Evolutionary conservation across 1,139 yeast genomes (phyloP).

Genomic region (Diutina sp.): DNA sequence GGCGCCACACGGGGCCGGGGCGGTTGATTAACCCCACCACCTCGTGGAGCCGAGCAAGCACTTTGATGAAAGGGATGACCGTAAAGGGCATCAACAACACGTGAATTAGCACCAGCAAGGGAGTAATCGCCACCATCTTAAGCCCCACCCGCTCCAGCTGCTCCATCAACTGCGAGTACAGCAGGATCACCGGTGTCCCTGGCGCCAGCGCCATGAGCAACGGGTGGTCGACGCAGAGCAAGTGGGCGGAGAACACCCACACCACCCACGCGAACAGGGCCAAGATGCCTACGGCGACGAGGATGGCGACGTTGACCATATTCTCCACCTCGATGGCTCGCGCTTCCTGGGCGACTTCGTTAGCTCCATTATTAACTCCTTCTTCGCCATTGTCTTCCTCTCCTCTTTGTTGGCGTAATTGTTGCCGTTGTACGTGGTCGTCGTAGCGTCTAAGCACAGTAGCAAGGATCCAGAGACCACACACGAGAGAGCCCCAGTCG

Average conservation of each 20-base stretch:
- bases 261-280: constrained; percentile 8
- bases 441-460: constrained; percentile 9
- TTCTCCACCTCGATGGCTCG: not conserved
- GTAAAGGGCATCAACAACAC: constrained; percentile 4
- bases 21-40: not conserved
- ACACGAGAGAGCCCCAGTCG: constrained; percentile 13
- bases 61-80: constrained; percentile 3
- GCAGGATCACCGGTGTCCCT: constrained; percentile 6
- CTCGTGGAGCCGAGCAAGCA: not conserved
- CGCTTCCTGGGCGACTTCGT: not conserved
- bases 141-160: not conserved
- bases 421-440: constrained; percentile 1
- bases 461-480: constrained; percentile 12
- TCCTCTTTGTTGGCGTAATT: not conserved
- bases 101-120: constrained; percentile 6
- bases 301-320: not conserved
- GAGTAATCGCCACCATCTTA: not conserved
- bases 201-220: constrained; percentile 6
- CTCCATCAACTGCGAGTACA: not conserved
- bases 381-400: not conserved
- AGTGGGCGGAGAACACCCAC: constrained; percentile 15
- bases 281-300: not conserved
- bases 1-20: not conserved
- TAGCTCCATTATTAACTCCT: not conserved
- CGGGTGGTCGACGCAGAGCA: constrained; percentile 15